Conservation (phyloP, 116 monocot species). For the Trichopus zeylanicus region DNA sequence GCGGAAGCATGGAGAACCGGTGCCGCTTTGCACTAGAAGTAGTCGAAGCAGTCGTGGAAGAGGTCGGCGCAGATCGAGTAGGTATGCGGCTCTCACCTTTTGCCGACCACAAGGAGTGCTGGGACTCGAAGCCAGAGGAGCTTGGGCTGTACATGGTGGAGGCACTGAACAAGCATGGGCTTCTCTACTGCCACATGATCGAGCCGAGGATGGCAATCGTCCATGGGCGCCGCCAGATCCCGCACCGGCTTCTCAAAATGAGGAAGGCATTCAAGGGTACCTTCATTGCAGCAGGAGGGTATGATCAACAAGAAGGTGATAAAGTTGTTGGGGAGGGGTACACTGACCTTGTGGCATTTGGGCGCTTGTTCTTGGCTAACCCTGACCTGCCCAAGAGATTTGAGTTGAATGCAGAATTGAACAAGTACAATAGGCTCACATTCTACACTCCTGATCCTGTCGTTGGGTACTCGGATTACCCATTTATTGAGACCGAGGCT, state of each 20-base stretch:
- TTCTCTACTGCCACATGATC: conserved; percentile 17
- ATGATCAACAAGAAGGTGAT: conserved; percentile 20
- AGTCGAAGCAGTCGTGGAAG: conserved; percentile 11
- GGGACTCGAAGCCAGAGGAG: conserved; percentile 16
- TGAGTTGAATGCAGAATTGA: conserved; percentile 10
- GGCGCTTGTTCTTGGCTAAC: conserved; percentile 22
- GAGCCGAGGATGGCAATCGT: conserved; percentile 13
- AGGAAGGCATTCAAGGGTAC: conserved; percentile 19
- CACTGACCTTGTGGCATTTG: conserved; percentile 14
- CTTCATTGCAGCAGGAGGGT: conserved; percentile 15
- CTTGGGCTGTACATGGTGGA: conserved; percentile 8
- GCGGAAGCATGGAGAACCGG: conserved; percentile 17
- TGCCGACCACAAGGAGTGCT: conserved; percentile 3
- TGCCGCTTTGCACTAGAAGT: conserved; percentile 22
- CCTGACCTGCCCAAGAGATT: conserved; percentile 19
- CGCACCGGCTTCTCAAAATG: conserved; percentile 7
- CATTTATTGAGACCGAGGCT: conserved; percentile 19
- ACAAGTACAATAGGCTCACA: conserved; percentile 11
- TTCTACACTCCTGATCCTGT: conserved; percentile 16
- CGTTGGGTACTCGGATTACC: conserved; percentile 24
- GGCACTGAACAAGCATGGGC: conserved; percentile 5
- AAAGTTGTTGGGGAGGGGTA: conserved; percentile 1
- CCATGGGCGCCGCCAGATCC: background rate
- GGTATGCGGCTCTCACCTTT: conserved; percentile 19
- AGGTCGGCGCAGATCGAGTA: conserved; percentile 15